A percentile compares a stretch with the other conserved stretches of the same genome.
phyloP scores from a whole-genome alignment of 2,329 filamentous ascomycete genomes.

The Exophiala spinifera region DNA sequence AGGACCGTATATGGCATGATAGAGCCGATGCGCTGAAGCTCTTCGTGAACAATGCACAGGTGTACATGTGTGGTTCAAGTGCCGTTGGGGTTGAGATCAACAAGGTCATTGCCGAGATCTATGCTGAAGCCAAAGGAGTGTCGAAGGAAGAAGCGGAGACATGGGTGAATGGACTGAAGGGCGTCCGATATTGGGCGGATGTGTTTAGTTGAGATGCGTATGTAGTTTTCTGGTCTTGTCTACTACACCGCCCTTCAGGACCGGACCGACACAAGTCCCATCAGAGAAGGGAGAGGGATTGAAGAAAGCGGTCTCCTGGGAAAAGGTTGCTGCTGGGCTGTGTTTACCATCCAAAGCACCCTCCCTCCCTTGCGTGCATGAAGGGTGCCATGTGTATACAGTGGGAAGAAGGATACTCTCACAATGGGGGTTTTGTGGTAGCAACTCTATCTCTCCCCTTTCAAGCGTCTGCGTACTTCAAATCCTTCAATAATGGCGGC shows the following conservation, averaged over 20 bases:
- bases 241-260: too few species aligned
- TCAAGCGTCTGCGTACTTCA: not conserved
- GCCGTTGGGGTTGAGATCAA: conserved; percentile 7
- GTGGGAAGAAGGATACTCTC: too few species aligned
- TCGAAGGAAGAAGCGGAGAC: not conserved
- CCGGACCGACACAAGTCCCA: too few species aligned
- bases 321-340: too few species aligned
- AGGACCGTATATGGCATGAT: conserved; percentile 10
- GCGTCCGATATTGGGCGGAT: conserved; percentile 7
- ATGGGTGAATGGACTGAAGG: conserved; percentile 6
- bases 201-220: conserved; percentile 1
- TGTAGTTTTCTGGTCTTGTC: too few species aligned
- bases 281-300: too few species aligned
- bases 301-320: too few species aligned
- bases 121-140: conserved; percentile 2
- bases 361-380: too few species aligned
- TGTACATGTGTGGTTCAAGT: conserved; percentile 9
- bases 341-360: too few species aligned
- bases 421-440: not conserved
- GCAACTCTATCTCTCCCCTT: not conserved
- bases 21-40: not conserved
- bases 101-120: conserved; percentile 8
- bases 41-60: not conserved
- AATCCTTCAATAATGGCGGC: conserved; percentile 3
- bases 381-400: too few species aligned